Conservation (phyloP, 768 basidiomycete genomes). For the Mycena leptocephala region DNA sequence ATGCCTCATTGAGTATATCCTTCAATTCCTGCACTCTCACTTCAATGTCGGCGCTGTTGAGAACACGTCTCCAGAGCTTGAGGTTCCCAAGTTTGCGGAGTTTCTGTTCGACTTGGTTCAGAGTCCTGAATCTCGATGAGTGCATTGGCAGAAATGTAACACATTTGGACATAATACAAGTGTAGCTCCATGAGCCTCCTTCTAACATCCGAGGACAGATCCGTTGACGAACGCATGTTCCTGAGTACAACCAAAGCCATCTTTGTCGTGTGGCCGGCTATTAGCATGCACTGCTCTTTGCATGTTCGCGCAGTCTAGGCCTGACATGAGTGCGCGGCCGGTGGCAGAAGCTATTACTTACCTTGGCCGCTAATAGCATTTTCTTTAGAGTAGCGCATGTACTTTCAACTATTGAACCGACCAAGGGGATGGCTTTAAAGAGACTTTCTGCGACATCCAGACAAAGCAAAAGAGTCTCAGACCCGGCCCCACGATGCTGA, state of each 20-base stretch:
- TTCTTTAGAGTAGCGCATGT: conserved; percentile 16
- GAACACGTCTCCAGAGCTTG: conserved; percentile 9
- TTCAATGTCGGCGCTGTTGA: conserved; percentile 1
- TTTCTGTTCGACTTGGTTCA: conserved; percentile 3
- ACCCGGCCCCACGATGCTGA: conserved; percentile 10
- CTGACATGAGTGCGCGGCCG: neutral
- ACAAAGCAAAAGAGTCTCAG: neutral
- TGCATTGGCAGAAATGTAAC: neutral
- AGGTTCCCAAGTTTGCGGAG: conserved; percentile 12
- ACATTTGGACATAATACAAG: neutral
- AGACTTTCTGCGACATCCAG: conserved; percentile 16
- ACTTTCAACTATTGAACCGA: conserved; percentile 8
- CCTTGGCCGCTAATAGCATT: conserved; percentile 13
- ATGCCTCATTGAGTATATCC: conserved; percentile 6
- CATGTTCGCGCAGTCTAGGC: conserved; percentile 4
- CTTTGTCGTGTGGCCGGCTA: conserved; percentile 4
- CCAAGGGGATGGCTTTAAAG: conserved; percentile 11
- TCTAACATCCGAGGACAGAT: conserved; percentile 1
- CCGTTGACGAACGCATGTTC: conserved; percentile 9
- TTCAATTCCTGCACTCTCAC: conserved; percentile 10
- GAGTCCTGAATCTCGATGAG: conserved; percentile 5
- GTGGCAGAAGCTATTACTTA: neutral
- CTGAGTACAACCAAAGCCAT: conserved; percentile 15
- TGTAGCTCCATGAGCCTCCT: conserved; percentile 4
- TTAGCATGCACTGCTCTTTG: conserved; percentile 2